Evolutionary conservation across 805 yeast genomes (phyloP), one percentile per base, ranked within the genome.

Genomic region (Kluyveromyces lactis): DNA sequence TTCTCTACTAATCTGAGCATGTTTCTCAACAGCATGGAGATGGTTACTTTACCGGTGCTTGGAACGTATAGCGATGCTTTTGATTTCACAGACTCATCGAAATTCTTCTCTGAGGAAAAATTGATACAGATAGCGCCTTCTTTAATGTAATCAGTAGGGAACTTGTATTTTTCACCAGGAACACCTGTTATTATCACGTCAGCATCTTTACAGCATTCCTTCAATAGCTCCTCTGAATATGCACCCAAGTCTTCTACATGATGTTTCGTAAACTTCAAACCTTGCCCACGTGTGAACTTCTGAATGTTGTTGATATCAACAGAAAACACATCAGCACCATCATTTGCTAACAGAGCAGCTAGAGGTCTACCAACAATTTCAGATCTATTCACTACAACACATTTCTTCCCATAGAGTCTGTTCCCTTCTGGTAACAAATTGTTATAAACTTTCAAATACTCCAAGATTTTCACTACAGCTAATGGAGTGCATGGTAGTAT

Each of bases 291-390:
- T 16, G 96, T 90, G 64, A 85, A 92, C 58, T 79, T 78, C 62
- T 92, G 97, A 46, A 87, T 78, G 51, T 86, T 84, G 52, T 82
- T 79, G 37, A 92, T 65, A 57, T 92, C 97, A 2, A 79, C 90
- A 1, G 97, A 89, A 60, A 83, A 92, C 2, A 92, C 97, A 1
- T 81, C 81, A 17, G 98, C 98, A 46, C 98, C 98, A 56, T 92
- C 98, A 55, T 92, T 92, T 15, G 98, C 97, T 47, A 92, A 68
- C 27, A 92, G 63, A 0, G 98, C 97, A 26, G 97, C 97, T 43
- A 92, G 67, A 1, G 98, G 98, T 51, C 98, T 77, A 10, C 98
- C 98, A 17, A 92, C 98, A 54, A 92, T 90, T 63, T 92, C 98
- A 10, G 95, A 84, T 55, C 98, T 72, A 64, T 92, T 92, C 38